Conservation (phyloP, 768 basidiomycete species). For the Rhizopogon roseolus region DNA sequence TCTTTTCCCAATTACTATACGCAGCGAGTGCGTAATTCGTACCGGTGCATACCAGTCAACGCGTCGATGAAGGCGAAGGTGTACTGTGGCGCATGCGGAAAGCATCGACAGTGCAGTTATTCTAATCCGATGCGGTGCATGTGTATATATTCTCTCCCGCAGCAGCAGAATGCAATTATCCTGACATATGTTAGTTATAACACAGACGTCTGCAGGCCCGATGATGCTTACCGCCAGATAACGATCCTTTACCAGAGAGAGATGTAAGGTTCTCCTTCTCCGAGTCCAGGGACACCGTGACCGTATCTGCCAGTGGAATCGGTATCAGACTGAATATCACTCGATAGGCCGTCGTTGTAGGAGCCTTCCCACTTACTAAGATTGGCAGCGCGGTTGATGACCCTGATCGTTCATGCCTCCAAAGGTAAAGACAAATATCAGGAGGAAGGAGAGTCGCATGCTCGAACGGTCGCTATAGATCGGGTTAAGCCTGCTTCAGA, state of each 20-base stretch:
- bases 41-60: too few relatives aligned
- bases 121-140: too few relatives aligned
- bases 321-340: constrained; percentile 6
- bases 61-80: too few relatives aligned
- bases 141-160: too few relatives aligned
- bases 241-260: constrained; percentile 1
- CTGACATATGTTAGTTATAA: too few relatives aligned
- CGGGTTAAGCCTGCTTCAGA: constrained; percentile 26
- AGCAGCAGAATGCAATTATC: too few relatives aligned
- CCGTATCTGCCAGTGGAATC: constrained; percentile 1
- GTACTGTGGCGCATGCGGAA: too few relatives aligned
- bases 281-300: constrained; percentile 9
- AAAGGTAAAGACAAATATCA: constrained; percentile 6
- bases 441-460: constrained; percentile 19
- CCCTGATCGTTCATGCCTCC: constrained; percentile 17
- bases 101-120: too few relatives aligned
- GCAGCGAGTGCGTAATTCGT: too few relatives aligned
- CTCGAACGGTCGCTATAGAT: constrained; percentile 32
- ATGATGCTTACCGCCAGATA: constrained; percentile 17
- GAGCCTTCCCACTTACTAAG: constrained; percentile 22
- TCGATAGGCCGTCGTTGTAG: constrained; percentile 20
- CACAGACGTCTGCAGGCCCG: constrained; percentile 15
- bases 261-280: constrained; percentile 21
- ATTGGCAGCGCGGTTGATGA: constrained; percentile 19
- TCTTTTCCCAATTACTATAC: too few relatives aligned